phyloP scores from a whole-genome alignment of 2,329 filamentous ascomycete species.

The Alternaria ventricosa region DNA sequence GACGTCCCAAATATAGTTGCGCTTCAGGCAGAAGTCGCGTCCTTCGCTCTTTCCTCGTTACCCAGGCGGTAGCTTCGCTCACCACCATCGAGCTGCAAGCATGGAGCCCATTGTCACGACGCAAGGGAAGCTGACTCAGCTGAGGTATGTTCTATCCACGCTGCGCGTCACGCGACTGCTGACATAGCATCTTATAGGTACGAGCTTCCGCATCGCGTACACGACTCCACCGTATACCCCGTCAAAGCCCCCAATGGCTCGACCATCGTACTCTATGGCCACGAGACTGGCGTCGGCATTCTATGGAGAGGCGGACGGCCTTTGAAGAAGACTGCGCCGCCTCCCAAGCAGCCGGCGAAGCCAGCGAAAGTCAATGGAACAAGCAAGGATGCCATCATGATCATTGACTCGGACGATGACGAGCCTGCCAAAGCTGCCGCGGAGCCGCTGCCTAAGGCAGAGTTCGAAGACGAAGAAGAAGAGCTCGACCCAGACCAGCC shows the following conservation, averaged over 20 bases:
- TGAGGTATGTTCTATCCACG: constrained; percentile 27
- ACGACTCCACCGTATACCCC: constrained; percentile 64
- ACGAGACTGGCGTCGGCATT: constrained; percentile 64
- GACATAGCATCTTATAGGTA: constrained; percentile 55
- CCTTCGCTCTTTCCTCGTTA: background rate
- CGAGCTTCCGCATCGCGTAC: constrained; percentile 64
- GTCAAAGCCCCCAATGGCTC: constrained; percentile 66
- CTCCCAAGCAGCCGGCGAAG: constrained; percentile 39
- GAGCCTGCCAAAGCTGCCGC: constrained; percentile 41
- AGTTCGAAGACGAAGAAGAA: constrained; percentile 63
- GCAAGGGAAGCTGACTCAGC: constrained; percentile 42
- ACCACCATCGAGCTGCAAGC: constrained; percentile 19
- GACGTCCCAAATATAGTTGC: background rate
- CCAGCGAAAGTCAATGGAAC: constrained; percentile 51
- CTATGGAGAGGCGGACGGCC: constrained; percentile 66
- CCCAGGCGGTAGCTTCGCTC: background rate
- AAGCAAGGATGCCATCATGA: constrained; percentile 57
- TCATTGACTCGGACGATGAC: constrained; percentile 65
- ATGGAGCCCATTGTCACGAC: constrained; percentile 76
- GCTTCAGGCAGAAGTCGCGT: background rate
- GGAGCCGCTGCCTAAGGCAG: constrained; percentile 37
- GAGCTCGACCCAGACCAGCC: constrained; percentile 65
- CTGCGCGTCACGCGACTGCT: background rate
- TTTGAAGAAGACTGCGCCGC: constrained; percentile 47
- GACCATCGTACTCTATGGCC: constrained; percentile 65